Percentiles rank a stretch among this genome's conserved stretches.
phyloP scores from a whole-genome alignment of 2,329 filamentous ascomycete species.

The Apiospora malaysiana region DNA sequence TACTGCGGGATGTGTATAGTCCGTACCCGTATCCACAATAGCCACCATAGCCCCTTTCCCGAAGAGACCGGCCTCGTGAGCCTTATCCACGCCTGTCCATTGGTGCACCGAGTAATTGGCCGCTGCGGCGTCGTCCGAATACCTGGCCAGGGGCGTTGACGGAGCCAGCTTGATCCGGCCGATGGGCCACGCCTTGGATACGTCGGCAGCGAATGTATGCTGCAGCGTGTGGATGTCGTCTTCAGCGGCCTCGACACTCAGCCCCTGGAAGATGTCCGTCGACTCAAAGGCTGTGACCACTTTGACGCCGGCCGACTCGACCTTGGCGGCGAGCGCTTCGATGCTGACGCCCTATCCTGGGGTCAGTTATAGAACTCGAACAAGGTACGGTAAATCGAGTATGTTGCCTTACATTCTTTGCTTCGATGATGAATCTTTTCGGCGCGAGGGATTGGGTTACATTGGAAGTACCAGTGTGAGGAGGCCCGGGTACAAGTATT shows the following conservation, averaged over 20 bases:
- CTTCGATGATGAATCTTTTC: conserved; percentile 6
- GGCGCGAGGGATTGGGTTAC: neutral
- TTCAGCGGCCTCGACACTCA: conserved; percentile 33
- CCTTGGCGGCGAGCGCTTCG: neutral
- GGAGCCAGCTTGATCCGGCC: conserved; percentile 25
- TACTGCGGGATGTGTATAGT: conserved; percentile 21
- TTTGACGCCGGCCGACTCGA: conserved; percentile 16
- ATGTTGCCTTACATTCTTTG: neutral
- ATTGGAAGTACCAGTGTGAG: neutral
- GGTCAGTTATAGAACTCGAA: neutral
- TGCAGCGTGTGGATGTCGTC: conserved; percentile 41
- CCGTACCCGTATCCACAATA: conserved; percentile 20
- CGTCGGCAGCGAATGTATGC: conserved; percentile 29
- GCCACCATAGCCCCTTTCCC: conserved; percentile 19
- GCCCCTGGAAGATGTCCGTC: conserved; percentile 34
- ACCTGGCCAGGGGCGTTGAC: conserved; percentile 3
- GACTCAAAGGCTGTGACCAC: conserved; percentile 33
- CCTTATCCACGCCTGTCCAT: conserved; percentile 21
- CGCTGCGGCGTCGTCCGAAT: conserved; percentile 24
- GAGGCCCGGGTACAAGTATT: neutral
- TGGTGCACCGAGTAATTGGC: conserved; percentile 21
- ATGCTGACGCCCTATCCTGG: neutral
- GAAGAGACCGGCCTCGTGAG: conserved; percentile 7
- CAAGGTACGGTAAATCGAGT: no score
- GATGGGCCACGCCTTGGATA: conserved; percentile 34